Base-by-base conservation (phyloP, 1,284 basidiomycete genomes). In the Tilletia horrida region DNA sequence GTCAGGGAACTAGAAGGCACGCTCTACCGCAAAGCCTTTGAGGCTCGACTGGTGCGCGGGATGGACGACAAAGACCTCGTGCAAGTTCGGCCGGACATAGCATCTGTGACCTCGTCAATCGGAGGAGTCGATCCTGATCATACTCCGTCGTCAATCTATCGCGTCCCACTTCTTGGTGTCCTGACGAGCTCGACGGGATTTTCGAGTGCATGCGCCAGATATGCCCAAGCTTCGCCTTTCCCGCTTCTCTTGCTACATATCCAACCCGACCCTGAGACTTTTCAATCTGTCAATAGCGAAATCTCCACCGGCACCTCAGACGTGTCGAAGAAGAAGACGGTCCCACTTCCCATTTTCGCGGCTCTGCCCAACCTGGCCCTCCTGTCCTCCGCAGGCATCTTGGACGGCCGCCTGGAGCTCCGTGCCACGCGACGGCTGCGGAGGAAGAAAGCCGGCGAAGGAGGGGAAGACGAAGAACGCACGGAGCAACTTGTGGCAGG, bases 231-330 rank as follows among this genome's bases (percentile, higher is more conserved):
- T 14, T 45, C 61, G n/a, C 61, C 61, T 23, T 62, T 29, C 31
- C 43, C 61, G 8, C 61, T 45, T 16, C 42, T 62, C 35, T 42
- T 62, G 29, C 61, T 62, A 16, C 18, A 45, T 25, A 59, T 59
- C 27, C 55, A 6, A 4, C 45, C 16, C 45, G 18, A 18, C 18
- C 45, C 6, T 3, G 18, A 18, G 16, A 6, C 18, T 23, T 23
- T 23, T 6, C 6, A 3, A 18, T 23, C 45, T 4, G 18, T n/a
- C 7, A 6, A 48, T 16, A 16, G 16, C 4, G 7, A 23, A 16
- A 18, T 6, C 6, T 18, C 45, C 16, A 18, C 18, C 45, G 45
- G 21, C 45, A 48, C 4, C 4, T 23, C 16, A 48, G 45, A 16
- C 6, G 7, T 21, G 25, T 31, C 52, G 11, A 25, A 16, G 7